Evolutionary conservation across 257 asterid species (phyloP), one percentile per base, ranked within the genome.

Genomic region (Eucommia ulmoides): DNA sequence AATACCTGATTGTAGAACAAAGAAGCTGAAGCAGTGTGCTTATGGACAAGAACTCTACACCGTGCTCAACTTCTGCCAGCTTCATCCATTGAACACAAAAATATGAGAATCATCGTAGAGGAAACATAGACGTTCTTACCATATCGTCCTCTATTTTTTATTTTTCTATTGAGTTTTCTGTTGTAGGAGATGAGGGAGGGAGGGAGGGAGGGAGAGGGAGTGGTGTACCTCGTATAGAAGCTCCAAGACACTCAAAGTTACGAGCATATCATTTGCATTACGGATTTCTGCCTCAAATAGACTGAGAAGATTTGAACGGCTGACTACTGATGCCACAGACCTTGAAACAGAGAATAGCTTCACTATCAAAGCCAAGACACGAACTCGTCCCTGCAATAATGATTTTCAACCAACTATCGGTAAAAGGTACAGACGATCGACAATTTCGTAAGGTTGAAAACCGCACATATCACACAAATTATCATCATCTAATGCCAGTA

Each of bases 351-450:
- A 86, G 83, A 91, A 91, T 56, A 91, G 84, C 76, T 72, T 83
- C 86, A 80, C 94, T 56, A 91, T 74, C 84, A 86, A 72, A 60
- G 93, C 93, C 38, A 91, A 75, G 55, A 86, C 56, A 54, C 96
- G 81, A 60, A 91, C 88, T 70, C 92, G 73, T 71, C 80, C 96
- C 98, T 86, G 72, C 54, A 74, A 50, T 53, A 19, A n/a, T n/a
- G n/a, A n/a, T n/a, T n/a, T n/a, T n/a, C n/a, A n/a, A n/a, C n/a
- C n/a, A n/a, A n/a, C n/a, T n/a, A n/a, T n/a, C n/a, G n/a, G n/a
- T n/a, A n/a, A n/a, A n/a, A n/a, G n/a, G n/a, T n/a, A n/a, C n/a
- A n/a, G n/a, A n/a, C n/a, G n/a, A n/a, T n/a, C n/a, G n/a, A n/a
- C n/a, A n/a, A n/a, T n/a, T n/a, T n/a, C n/a, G n/a, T n/a, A n/a